These are phyloP conservation scores for Eucalyptus virginea DNA, from an alignment of 345 rosid species.

Conservation along the genomic window DNA sequence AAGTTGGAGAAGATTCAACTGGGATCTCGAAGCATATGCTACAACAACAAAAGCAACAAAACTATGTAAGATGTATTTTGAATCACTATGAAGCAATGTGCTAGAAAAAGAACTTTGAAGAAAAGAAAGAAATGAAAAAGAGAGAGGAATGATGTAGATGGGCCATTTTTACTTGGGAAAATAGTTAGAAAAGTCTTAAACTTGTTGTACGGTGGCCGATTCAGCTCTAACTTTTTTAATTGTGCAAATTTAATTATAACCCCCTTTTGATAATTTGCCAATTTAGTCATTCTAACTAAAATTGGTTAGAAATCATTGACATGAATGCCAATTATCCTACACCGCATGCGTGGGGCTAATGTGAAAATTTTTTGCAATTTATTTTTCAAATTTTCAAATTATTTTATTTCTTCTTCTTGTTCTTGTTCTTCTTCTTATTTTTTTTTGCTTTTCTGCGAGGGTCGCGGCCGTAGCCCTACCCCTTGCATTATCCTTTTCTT, in stretches of 20 bases:
- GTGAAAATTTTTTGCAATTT: too few relatives aligned
- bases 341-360: rapidly evolving
- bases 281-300: too few relatives aligned
- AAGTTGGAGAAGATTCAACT: background rate
- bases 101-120: too few relatives aligned
- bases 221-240: background rate
- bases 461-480: background rate
- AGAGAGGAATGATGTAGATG: background rate
- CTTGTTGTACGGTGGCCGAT: rapidly evolving
- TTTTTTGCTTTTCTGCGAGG: background rate
- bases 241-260: background rate
- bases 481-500: too few relatives aligned
- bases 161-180: rapidly evolving
- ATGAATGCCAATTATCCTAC: too few relatives aligned
- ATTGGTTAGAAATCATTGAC: too few relatives aligned
- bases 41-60: too few relatives aligned
- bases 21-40: background rate
- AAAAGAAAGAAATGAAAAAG: rapidly evolving
- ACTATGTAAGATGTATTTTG: too few relatives aligned
- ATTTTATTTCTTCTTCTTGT: too few relatives aligned
- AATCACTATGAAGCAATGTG: too few relatives aligned
- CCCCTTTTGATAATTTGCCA: rapidly evolving
- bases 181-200: background rate
- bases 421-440: too few relatives aligned
- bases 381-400: too few relatives aligned